These are phyloP conservation scores for Magnolia officinalis DNA, from an alignment of 164 flowering plant species.

Conservation along the genomic window DNA sequence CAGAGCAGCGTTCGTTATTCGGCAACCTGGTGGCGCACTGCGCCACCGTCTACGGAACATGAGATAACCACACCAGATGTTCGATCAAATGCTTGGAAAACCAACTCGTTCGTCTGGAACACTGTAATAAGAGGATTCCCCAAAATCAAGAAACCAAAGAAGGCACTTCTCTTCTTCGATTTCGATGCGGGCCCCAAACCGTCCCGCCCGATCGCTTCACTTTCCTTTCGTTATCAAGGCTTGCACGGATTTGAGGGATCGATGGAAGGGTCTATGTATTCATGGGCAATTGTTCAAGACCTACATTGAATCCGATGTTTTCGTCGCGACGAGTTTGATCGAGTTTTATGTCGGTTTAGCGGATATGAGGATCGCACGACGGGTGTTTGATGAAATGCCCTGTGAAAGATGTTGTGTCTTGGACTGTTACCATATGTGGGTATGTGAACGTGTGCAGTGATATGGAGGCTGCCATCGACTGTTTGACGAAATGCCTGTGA, in stretches of 20 bases:
- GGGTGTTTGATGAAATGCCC: slow-evolving; percentile 23
- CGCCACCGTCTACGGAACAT: slow-evolving; percentile 16
- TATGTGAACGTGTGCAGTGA: slow-evolving; percentile 22
- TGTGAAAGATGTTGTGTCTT: slow-evolving; percentile 22
- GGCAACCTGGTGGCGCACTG: slow-evolving; percentile 28
- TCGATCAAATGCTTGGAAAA: slow-evolving; percentile 26
- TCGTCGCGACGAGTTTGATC: slow-evolving; percentile 24
- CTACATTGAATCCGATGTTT: slow-evolving; percentile 23
- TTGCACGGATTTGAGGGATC: slow-evolving; percentile 18
- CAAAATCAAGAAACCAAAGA: slow-evolving; percentile 22
- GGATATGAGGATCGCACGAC: slow-evolving; percentile 9
- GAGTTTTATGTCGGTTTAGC: slow-evolving; percentile 19
- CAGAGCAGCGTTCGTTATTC: slow-evolving; percentile 24
- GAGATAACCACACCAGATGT: slow-evolving; percentile 24
- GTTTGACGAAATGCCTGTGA: slow-evolving; percentile 23
- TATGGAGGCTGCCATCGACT: slow-evolving; percentile 22
- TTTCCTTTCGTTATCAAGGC: slow-evolving; percentile 29
- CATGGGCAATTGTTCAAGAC: slow-evolving; percentile 25
- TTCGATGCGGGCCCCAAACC: slow-evolving; percentile 12
- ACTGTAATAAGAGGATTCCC: slow-evolving; percentile 27
- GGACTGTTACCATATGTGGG: slow-evolving; percentile 20
- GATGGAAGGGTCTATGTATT: slow-evolving; percentile 17
- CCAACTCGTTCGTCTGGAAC: slow-evolving; percentile 35
- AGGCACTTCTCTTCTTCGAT: slow-evolving; percentile 18
- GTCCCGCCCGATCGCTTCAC: slow-evolving; percentile 27